Base-by-base conservation (phyloP, 139 green algal species). In the Yamagishiella unicocca region DNA sequence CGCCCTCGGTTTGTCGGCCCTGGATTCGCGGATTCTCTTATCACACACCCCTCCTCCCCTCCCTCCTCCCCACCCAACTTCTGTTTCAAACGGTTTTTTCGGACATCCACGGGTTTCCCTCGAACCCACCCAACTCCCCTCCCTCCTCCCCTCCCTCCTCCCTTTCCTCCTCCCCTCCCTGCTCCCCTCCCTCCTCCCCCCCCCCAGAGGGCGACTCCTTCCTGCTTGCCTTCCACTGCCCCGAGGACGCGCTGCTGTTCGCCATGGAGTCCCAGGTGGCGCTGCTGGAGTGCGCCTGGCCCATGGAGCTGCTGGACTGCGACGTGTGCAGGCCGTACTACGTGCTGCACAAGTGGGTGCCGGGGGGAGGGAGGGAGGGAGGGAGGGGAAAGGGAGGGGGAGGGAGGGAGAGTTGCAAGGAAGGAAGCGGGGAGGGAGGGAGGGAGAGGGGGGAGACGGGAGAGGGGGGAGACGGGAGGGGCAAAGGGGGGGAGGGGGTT, bases 191-290 rank as follows among this genome's bases (percentile, higher is more conserved):
- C 71, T 2, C 40, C 35, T 6, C 24, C 74, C 25, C 45, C 2
- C 74, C 21, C 46, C 3, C 43, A 58, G 82, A 94, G 82, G 89
- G 91, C 38, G 91, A 94, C 84, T 87, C 84, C 22, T 94, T 94
- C 89, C 77, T 93, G 24, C 73, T 93, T n/a, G 91, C 90, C 5
- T 94, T 94, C 85, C 91, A 94, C 87, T 90, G 82, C 45, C 84
- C 90, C 37, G 78, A 88, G 53, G 91, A 94, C 62, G 91, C 91
- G 31, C 42, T 93, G 31, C 75, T 84, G 40, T 94, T 90, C 46
- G 83, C 87, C 24, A 87, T 92, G 74, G 87, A 93, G 79, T 43
- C 75, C 19, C 73, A 89, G 83, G 87, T 87, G 43, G 79, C 87
- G 29, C 80, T 90, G 71, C 71, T 90, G 53, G 87, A 90, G 80